Evolutionary conservation across 139 green algal genomes (phyloP), one percentile per base, ranked within the genome.

Genomic region (Picochlorum sp.): DNA sequence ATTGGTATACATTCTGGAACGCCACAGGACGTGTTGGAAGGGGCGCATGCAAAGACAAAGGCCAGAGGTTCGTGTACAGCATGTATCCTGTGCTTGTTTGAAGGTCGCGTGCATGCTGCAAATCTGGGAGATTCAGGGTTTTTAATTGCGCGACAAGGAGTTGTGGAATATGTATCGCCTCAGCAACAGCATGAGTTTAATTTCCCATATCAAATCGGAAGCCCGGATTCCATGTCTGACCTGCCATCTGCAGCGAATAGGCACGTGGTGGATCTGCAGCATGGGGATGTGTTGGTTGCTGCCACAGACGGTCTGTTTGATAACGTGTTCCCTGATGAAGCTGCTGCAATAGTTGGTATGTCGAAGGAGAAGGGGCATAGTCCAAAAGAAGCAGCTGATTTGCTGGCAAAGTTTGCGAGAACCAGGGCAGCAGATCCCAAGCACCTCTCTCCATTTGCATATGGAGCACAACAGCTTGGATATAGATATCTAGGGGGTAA

Each of bases 121-220:
- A 96, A 96, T 76, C 61, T 96, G 14, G 90, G 89, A 13, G 90
- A 96, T 77, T 87, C 73, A 3, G 87, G 79, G 23, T 85, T 85
- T 61, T 68, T 80, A 51, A 54, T 74, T 9, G 59, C 66, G 6
- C 57, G 64, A 11, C 38, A 28, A 38, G 67, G 46, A 7, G n/a
- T 85, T 50, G 72, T 92, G 13, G 47, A 79, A 3, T 94, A 91
- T 82, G 80, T 88, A 66, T 91, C 80, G 8, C 89, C 88, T 3
- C 79, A 87, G 59, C 92, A 98, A 82, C 90, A 98, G 79, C 92
- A 98, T 75, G 76, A 77, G 62, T 99, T 99, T 84, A 98, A 99
- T 84, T 99, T 96, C 62, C 94, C 94, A 18, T 98, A 84, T 84
- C 90, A 96, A 73, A 69, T 95, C 34, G 85, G 86, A 32, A 67